Base-by-base conservation (phyloP, 78 protist species). In the Dictyostelium brefeldianum region DNA sequence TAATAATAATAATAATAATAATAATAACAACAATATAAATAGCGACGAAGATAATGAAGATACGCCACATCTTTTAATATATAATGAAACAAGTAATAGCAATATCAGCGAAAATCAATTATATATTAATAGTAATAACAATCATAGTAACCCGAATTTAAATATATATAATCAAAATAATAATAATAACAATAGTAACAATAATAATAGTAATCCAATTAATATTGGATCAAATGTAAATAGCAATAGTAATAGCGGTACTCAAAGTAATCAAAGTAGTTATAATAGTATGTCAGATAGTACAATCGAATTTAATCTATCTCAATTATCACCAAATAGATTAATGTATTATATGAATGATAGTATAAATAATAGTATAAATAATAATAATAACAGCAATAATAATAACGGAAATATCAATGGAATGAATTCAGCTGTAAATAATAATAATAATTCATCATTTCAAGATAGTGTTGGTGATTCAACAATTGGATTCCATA, bases 261-360 rank as follows among this genome's bases (percentile, higher is more conserved):
- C n/a, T 51, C 14, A 64, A 25, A 27, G 46, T 14, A 64, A 64
- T 64, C 67, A 57, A 57, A 57, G 67, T 57, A 64, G 73, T 27
- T 64, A 64, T 29, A 64, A 64, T 64, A 64, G 73, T 64, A 64
- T 64, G 73, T 22, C 78, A 27, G 78, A 71, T 43, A 43, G 57
- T 43, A 43, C 78, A n/a, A 36, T 27, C 25, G 78, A 71, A 9
- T 67, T 31, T 67, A 67, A 67, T 15, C 41, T 71, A 41, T 71
- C 78, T 2, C 78, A 71, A 71, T 9, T 71, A 18, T 71, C 78
- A 71, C 78, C 78, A 31, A 71, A 71, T 71, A 71, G 53, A 71
- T 27, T 71, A 18, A 25, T 48, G 46, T 12, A 54, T 31, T 53
- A 31, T 22, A 31, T 31, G 54, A 53, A 54, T 11, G 83, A 78